A percentile compares a stretch with the other conserved stretches of the same genome.
These are phyloP conservation scores for Rossbeevera mucosa DNA, from an alignment of 768 basidiomycete genomes.

Conservation along the genomic window DNA sequence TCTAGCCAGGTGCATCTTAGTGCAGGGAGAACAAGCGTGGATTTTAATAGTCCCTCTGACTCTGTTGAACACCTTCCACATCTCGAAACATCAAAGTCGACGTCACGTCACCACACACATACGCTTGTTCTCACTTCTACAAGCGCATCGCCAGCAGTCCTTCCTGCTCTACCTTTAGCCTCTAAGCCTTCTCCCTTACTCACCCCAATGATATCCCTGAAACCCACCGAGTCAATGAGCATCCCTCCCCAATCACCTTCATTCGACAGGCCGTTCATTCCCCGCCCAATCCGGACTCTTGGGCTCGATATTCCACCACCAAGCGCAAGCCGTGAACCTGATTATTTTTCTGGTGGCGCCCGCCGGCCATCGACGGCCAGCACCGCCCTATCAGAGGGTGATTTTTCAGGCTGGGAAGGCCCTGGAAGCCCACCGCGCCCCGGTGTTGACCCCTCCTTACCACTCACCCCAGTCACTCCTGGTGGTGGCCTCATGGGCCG, in stretches of 20 bases:
- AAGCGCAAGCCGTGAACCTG: conserved; percentile 33
- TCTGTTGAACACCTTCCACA: conserved; percentile 25
- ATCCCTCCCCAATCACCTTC: conserved; percentile 44
- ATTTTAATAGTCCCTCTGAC: conserved; percentile 19
- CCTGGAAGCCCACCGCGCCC: conserved; percentile 35
- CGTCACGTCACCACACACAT: conserved; percentile 23
- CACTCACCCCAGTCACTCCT: conserved; percentile 48
- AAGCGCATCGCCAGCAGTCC: conserved; percentile 60
- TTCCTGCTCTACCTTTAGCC: conserved; percentile 44
- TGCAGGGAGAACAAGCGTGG: conserved; percentile 20
- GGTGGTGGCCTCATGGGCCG: conserved; percentile 68
- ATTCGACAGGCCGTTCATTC: conserved; percentile 28
- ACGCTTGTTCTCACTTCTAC: conserved; percentile 56
- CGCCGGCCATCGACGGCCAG: conserved; percentile 44
- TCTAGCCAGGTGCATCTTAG: conserved; percentile 21
- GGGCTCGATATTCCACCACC: conserved; percentile 38
- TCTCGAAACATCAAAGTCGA: conserved; percentile 27
- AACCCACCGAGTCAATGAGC: conserved; percentile 26
- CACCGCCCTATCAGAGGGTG: conserved; percentile 44
- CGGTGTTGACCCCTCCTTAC: conserved; percentile 28
- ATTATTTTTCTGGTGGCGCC: conserved; percentile 50
- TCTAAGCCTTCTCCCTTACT: conserved; percentile 51
- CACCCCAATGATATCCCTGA: conserved; percentile 55
- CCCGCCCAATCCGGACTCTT: conserved; percentile 39
- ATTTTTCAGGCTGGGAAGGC: conserved; percentile 41